Evolutionary conservation across 2,329 filamentous ascomycete genomes (phyloP), one percentile per base, ranked within the genome.

Genomic region (Phialocephala subalpina): DNA sequence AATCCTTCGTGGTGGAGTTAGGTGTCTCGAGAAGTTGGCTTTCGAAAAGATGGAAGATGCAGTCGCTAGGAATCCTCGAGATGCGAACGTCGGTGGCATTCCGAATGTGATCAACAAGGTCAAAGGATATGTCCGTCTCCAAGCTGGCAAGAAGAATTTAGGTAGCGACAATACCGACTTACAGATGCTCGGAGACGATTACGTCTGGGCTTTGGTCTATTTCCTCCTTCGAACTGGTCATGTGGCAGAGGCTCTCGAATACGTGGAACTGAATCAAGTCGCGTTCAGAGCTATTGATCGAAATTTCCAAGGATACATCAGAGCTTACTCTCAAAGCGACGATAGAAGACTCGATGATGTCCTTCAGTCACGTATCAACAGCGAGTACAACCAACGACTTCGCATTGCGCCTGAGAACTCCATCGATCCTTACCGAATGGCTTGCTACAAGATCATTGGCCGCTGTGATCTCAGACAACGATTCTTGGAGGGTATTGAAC

Each of bases 371-470:
- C 92, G 92, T 69, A 97, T 97, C 79, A 92, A 92, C 72, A 93
- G 92, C 69, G 94, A 97, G 76, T 97, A 97, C 79, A 91, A 91
- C 60, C 92, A 97, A 77, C 90, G 94, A 55, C 87, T 90, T 29
- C 90, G 93, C 70, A 93, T 97, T 74, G 92, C 92, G 0, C 92
- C 93, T 0, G 92, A 96, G 65, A 91, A 94, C 76, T 92, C 92
- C 1, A 89, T 97, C 69, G 96, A 99, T 77, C 96, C 96, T 29
- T 99, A 97, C 82, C 90, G 94, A 62, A 94, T 97, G 89, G 94
- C 95, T 57, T 97, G 96, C 78, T 98, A 98, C 85, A 98, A 99
- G 84, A 90, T 99, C 68, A 91, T 99, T 73, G 96, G 97, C 55
- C 93, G 89, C 55, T 90, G 89, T 72, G 89, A 91, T 73, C 80